A percentile compares a stretch with the other conserved stretches of the same genome.
Evolutionary conservation across 2,329 filamentous ascomycete genomes (phyloP).

Genomic region (Diaporthe destruens): DNA sequence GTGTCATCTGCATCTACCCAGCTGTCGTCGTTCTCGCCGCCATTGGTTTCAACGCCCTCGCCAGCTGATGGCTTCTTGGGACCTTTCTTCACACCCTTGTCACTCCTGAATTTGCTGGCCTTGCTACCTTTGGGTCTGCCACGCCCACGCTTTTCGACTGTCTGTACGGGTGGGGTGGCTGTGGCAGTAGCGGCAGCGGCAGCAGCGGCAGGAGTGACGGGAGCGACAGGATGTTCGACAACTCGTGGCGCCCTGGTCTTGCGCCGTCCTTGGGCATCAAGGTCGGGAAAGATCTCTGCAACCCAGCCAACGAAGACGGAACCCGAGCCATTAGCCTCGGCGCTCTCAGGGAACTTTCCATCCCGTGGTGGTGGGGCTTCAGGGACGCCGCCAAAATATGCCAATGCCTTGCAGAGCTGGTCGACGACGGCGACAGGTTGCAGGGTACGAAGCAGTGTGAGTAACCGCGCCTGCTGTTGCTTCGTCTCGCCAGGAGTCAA

Average conservation of each 20-base stretch:
- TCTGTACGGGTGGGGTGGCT: constrained; percentile 39
- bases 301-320: constrained; percentile 72
- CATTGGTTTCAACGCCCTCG: constrained; percentile 26
- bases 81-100: constrained; percentile 66
- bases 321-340: constrained; percentile 67
- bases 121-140: constrained; percentile 71
- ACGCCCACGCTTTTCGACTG: constrained; percentile 57
- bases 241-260: constrained; percentile 44
- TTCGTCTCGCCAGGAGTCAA: constrained; percentile 63
- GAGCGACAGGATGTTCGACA: constrained; percentile 41
- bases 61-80: constrained; percentile 45
- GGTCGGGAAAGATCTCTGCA: constrained; percentile 71
- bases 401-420: constrained; percentile 71
- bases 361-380: constrained; percentile 64
- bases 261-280: constrained; percentile 42
- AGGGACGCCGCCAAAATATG: constrained; percentile 73
- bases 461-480: constrained; percentile 69
- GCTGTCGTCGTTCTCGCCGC: constrained; percentile 52
- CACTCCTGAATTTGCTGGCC: constrained; percentile 59
- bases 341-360: constrained; percentile 67
- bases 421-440: constrained; percentile 70
- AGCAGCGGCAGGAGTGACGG: constrained; percentile 47
- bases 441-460: constrained; percentile 68
- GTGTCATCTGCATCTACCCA: constrained; percentile 61
- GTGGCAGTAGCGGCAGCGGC: constrained; percentile 42